These are phyloP conservation scores for Penicillium bovifimosum DNA, from an alignment of 495 filamentous ascomycete genomes.

Conservation along the genomic window DNA sequence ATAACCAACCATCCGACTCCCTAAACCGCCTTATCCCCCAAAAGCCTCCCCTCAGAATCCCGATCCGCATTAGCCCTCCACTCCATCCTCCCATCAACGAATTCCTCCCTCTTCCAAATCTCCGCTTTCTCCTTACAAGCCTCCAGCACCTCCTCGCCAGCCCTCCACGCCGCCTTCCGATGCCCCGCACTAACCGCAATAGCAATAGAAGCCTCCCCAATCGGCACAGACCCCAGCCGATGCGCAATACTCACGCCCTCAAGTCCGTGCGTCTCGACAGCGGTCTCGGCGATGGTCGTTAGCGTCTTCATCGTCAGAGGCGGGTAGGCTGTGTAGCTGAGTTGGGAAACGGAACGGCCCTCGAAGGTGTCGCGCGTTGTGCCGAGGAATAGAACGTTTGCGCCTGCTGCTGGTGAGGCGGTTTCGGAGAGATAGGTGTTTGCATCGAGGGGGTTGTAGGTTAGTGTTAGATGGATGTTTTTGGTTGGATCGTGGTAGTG, in stretches of 20 bases:
- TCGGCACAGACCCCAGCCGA: conserved; percentile 77
- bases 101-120: conserved; percentile 95
- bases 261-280: conserved; percentile 56
- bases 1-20: not conserved
- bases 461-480: conserved; percentile 46
- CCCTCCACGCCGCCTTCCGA: conserved; percentile 82
- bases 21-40: not conserved
- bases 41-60: conserved; percentile 37
- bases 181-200: conserved; percentile 85
- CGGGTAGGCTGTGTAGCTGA: conserved; percentile 79
- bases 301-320: conserved; percentile 74
- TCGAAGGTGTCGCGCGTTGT: conserved; percentile 85
- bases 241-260: conserved; percentile 74
- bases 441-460: conserved; percentile 56
- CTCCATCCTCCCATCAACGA: conserved; percentile 70
- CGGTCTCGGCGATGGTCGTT: conserved; percentile 54
- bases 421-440: conserved; percentile 58
- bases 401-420: conserved; percentile 74
- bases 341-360: conserved; percentile 63
- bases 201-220: conserved; percentile 86
- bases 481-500: conserved; percentile 20
- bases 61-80: conserved; percentile 93
- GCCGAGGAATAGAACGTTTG: conserved; percentile 81
- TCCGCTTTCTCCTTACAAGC: conserved; percentile 78
- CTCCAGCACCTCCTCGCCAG: conserved; percentile 86